Percentiles rank a stretch among this genome's conserved stretches.
These are phyloP conservation scores for Tilletia caries DNA, from an alignment of 1,284 basidiomycete genomes.

Conservation along the genomic window DNA sequence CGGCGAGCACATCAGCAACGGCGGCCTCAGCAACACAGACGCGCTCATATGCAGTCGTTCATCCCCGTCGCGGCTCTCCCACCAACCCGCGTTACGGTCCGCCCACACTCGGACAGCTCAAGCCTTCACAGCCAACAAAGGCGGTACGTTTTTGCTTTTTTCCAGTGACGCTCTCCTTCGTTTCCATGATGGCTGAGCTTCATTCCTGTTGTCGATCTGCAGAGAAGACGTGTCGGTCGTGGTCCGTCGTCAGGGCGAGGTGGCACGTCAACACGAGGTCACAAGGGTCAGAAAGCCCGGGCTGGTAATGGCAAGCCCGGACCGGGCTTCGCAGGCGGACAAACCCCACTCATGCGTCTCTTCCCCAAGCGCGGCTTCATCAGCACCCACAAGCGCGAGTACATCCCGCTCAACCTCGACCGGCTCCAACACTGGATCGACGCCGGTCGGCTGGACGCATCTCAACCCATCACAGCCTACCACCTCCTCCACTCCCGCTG, in stretches of 20 bases:
- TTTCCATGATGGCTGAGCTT: neutral
- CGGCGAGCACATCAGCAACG: no score
- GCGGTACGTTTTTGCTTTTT: neutral
- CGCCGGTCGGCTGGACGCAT: constrained; percentile 72
- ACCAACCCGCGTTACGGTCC: neutral
- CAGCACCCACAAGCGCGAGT: constrained; percentile 70
- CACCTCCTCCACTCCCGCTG: constrained; percentile 81
- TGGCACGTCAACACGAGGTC: constrained; percentile 85
- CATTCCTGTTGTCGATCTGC: neutral
- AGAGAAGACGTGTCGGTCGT: constrained; percentile 88
- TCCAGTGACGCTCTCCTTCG: neutral
- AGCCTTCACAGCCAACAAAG: constrained; percentile 4
- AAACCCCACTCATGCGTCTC: constrained; percentile 84
- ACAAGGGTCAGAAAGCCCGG: constrained; percentile 93
- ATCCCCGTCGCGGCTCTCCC: neutral
- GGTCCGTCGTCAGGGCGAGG: constrained; percentile 87
- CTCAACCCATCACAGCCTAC: constrained; percentile 80
- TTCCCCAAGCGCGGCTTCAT: constrained; percentile 92
- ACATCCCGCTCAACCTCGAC: constrained; percentile 79
- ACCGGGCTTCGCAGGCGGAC: constrained; percentile 83
- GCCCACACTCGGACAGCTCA: neutral
- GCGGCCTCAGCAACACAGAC: neutral
- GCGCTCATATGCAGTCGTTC: neutral
- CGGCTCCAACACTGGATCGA: constrained; percentile 88
- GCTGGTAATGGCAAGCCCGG: constrained; percentile 82